phyloP scores from a whole-genome alignment of 345 rosid species.

The Leavenworthia alabamica region DNA sequence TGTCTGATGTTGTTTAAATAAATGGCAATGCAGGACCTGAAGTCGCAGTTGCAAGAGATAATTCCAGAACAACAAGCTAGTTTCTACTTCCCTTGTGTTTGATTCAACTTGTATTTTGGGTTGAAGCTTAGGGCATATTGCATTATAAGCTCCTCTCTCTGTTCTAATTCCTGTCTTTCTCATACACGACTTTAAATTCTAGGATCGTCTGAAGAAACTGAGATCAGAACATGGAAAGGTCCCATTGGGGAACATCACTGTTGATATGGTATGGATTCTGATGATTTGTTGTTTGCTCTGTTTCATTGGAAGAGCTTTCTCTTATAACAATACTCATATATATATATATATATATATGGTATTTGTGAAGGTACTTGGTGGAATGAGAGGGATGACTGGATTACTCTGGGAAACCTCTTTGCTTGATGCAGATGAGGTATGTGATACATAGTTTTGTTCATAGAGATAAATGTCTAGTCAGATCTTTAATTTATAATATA shows the following conservation, averaged over 20 bases:
- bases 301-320: not conserved
- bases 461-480: not conserved
- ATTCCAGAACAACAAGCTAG: slow-evolving; percentile 90
- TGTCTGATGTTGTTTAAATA: not conserved
- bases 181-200: not conserved
- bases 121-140: not conserved
- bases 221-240: slow-evolving; percentile 74
- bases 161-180: not conserved
- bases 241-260: slow-evolving; percentile 74
- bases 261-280: slow-evolving; percentile 60
- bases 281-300: not conserved
- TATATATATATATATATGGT: too few relatives aligned
- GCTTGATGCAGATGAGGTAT: slow-evolving; percentile 90
- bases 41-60: slow-evolving; percentile 69
- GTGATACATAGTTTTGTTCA: not conserved
- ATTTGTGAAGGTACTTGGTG: slow-evolving; percentile 71
- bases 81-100: not conserved
- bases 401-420: slow-evolving; percentile 94
- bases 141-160: not conserved
- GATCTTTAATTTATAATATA: not conserved
- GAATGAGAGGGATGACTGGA: slow-evolving; percentile 99
- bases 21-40: slow-evolving; percentile 53
- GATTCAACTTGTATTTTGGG: not conserved
- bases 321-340: not conserved
- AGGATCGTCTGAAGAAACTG: slow-evolving; percentile 86